Conservation (phyloP, 2,329 filamentous ascomycete genomes). For the Xylariaceae sp. region DNA sequence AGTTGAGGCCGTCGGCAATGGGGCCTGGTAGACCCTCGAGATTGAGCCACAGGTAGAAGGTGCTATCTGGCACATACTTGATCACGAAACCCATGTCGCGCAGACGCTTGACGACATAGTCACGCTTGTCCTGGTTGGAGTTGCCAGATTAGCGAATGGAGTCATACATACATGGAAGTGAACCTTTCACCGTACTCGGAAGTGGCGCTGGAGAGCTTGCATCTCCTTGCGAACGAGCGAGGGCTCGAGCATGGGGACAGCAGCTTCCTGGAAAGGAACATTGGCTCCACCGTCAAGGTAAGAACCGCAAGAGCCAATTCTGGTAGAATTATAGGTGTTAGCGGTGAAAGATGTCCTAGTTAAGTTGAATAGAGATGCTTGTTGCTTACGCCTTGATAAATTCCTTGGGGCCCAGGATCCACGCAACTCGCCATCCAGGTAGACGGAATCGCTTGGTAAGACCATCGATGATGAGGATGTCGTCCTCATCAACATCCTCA, state of each 20-base stretch:
- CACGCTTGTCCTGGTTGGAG: conserved; percentile 74
- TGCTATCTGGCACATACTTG: conserved; percentile 84
- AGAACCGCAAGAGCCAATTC: conserved; percentile 86
- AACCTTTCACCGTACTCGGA: conserved; percentile 71
- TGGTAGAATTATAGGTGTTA: conserved; percentile 32
- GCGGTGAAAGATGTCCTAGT: background rate
- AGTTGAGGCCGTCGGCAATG: conserved; percentile 93
- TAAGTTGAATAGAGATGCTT: background rate
- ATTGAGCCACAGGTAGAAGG: conserved; percentile 86
- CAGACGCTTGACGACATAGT: conserved; percentile 84
- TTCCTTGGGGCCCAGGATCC: conserved; percentile 95
- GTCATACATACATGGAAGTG: no score
- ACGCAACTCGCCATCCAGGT: conserved; percentile 94
- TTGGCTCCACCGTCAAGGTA: conserved; percentile 96
- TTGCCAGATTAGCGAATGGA: background rate
- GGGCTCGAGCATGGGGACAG: conserved; percentile 91
- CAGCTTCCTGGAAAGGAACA: conserved; percentile 94
- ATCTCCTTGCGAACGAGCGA: conserved; percentile 82
- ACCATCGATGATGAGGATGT: conserved; percentile 93
- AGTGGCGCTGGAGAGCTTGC: conserved; percentile 86
- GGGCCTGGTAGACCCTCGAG: conserved; percentile 74
- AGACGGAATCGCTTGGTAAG: conserved; percentile 96
- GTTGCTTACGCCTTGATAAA: conserved; percentile 79
- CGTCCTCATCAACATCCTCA: conserved; percentile 85
- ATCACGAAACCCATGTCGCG: conserved; percentile 87